Percentiles rank a stretch among this genome's conserved stretches.
Evolutionary conservation across 148 eudicot genomes (phyloP).

Genomic region (Camellia granthamiana): DNA sequence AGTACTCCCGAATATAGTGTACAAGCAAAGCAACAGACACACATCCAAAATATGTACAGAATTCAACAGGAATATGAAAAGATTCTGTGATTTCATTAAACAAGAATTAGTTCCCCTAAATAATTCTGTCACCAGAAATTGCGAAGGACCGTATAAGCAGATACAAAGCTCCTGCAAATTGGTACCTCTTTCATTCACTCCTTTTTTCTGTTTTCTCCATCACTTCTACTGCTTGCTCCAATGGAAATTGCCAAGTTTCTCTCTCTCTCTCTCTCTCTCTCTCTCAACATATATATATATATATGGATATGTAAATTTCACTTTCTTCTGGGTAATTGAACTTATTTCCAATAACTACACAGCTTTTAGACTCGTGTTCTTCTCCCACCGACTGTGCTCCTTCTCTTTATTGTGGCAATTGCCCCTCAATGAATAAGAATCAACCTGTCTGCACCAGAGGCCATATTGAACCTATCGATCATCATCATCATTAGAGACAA

Average conservation of each 20-base stretch:
- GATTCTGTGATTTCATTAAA: background rate
- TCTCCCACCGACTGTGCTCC: conserved; percentile 75
- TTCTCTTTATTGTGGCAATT: conserved; percentile 89
- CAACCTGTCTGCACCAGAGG: conserved; percentile 83
- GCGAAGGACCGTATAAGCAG: conserved; percentile 15
- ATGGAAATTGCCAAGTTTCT: conserved; percentile 79
- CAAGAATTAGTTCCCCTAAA: background rate
- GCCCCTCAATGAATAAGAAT: conserved; percentile 55
- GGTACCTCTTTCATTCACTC: conserved; percentile 13
- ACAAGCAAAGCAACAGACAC: background rate
- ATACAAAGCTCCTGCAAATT: conserved; percentile 25
- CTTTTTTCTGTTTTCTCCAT: conserved; percentile 27
- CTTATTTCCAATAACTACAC: conserved; percentile 27
- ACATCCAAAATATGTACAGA: background rate
- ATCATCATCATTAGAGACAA: too few species aligned
- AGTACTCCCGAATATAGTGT: background rate
- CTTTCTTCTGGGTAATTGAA: conserved; percentile 12
- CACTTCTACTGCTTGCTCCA: conserved; percentile 59
- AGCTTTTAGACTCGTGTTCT: conserved; percentile 76
- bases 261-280: background rate
- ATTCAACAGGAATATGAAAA: background rate
- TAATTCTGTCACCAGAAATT: background rate
- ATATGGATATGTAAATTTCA: conserved; percentile 34
- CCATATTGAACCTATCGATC: conserved; percentile 1
- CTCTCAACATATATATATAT: background rate